Conservation (phyloP, 2,329 filamentous ascomycete genomes). For the Aaosphaeria pasadenensis region DNA sequence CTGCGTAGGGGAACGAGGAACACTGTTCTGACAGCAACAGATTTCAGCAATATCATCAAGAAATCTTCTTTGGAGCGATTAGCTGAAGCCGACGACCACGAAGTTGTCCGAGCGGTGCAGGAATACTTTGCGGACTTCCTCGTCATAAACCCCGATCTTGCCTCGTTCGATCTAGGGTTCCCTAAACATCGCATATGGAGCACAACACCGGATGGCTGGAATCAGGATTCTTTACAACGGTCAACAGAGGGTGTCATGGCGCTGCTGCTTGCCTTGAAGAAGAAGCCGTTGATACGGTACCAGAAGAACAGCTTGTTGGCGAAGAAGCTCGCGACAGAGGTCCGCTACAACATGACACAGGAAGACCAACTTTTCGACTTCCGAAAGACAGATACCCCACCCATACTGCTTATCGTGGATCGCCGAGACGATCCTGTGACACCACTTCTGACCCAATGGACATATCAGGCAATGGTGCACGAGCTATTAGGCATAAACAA, state of each 20-base stretch:
- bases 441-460: slow-evolving; percentile 94
- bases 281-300: slow-evolving; percentile 92
- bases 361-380: slow-evolving; percentile 98
- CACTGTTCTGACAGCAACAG: slow-evolving; percentile 36
- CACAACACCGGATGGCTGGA: slow-evolving; percentile 80
- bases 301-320: slow-evolving; percentile 86
- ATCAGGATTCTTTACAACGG: slow-evolving; percentile 80
- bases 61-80: slow-evolving; percentile 93
- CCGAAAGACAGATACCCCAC: slow-evolving; percentile 87
- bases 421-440: slow-evolving; percentile 93
- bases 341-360: slow-evolving; percentile 89
- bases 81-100: slow-evolving; percentile 95
- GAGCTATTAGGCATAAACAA: slow-evolving; percentile 92
- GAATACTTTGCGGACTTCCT: slow-evolving; percentile 97
- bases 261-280: slow-evolving; percentile 83
- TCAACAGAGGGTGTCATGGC: slow-evolving; percentile 85
- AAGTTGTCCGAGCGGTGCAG: slow-evolving; percentile 90
- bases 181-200: slow-evolving; percentile 80
- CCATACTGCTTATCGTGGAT: slow-evolving; percentile 86
- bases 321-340: slow-evolving; percentile 89
- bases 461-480: slow-evolving; percentile 99
- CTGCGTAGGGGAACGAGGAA: background rate
- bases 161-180: slow-evolving; percentile 71
- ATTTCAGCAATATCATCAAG: slow-evolving; percentile 96
- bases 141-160: slow-evolving; percentile 91